phyloP scores from a whole-genome alignment of 2,329 filamentous ascomycete genomes.

The Capronia americana region DNA sequence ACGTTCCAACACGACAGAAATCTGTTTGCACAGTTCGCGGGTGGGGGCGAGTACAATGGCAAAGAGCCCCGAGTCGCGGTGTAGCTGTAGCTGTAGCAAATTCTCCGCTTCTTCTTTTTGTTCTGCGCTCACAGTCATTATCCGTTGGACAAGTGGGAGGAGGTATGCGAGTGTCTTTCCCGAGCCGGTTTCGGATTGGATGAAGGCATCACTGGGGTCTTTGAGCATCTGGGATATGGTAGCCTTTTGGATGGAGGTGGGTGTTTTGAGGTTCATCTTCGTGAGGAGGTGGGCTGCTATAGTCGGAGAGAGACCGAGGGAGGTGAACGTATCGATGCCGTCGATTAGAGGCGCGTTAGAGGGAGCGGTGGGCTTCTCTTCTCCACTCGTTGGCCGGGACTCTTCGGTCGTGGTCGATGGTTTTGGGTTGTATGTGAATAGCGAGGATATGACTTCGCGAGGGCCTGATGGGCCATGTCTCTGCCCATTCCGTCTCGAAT shows the following conservation, averaged over 20 bases:
- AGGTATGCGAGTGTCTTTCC: slow-evolving; percentile 98
- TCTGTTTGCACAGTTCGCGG: slow-evolving; percentile 92
- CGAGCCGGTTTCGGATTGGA: slow-evolving; percentile 95
- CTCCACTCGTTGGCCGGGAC: slow-evolving; percentile 47
- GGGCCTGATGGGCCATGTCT: slow-evolving; percentile 36
- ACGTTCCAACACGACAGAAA: slow-evolving; percentile 82
- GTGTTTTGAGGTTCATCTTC: slow-evolving; percentile 87
- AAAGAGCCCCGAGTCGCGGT: slow-evolving; percentile 87
- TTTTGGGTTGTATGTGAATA: slow-evolving; percentile 90
- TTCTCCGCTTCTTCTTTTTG: slow-evolving; percentile 32
- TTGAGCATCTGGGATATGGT: slow-evolving; percentile 80
- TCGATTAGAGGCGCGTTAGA: slow-evolving; percentile 90
- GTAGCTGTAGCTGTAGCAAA: slow-evolving; percentile 68
- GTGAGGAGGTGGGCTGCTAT: slow-evolving; percentile 81
- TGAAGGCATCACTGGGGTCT: slow-evolving; percentile 86
- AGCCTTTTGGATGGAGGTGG: slow-evolving; percentile 92
- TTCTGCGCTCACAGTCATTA: slow-evolving; percentile 68
- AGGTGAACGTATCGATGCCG: slow-evolving; percentile 84
- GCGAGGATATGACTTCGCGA: slow-evolving; percentile 79
- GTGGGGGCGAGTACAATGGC: slow-evolving; percentile 94
- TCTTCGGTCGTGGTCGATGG: slow-evolving; percentile 55
- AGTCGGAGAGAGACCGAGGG: slow-evolving; percentile 78
- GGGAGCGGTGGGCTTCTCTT: slow-evolving; percentile 66
- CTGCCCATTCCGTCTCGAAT: slow-evolving; percentile 24
- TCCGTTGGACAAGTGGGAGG: slow-evolving; percentile 85